These are phyloP conservation scores for Wickerhamiella occidentalis DNA, from an alignment of 805 yeast genomes.

Conservation along the genomic window DNA sequence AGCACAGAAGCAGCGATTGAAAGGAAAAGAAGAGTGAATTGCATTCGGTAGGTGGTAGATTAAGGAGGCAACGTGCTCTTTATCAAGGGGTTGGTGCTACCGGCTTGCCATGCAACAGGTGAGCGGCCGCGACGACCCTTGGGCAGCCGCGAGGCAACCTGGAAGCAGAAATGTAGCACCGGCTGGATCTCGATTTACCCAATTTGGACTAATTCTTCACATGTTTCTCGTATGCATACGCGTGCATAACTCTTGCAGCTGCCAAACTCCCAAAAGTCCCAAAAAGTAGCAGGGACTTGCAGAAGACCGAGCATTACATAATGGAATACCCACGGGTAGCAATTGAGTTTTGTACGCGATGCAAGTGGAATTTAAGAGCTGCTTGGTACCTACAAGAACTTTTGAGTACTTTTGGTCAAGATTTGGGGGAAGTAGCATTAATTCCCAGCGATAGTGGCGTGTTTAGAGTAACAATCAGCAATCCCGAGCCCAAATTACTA, in stretches of 20 bases:
- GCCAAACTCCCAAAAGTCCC: background rate
- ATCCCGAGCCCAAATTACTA: conserved; percentile 27
- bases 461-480: conserved; percentile 45
- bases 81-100: background rate
- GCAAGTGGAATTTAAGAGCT: conserved; percentile 83
- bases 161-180: background rate
- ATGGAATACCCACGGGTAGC: conserved; percentile 40
- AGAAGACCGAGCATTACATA: background rate
- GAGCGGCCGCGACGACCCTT: too few species aligned
- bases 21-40: background rate
- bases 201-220: too few species aligned
- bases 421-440: conserved; percentile 43
- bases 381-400: conserved; percentile 81
- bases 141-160: too few species aligned
- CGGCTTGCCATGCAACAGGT: background rate
- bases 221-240: background rate
- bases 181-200: background rate
- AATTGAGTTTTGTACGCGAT: conserved; percentile 65
- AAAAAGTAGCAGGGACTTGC: background rate
- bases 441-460: conserved; percentile 41
- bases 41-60: background rate
- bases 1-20: conserved; percentile 6
- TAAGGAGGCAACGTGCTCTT: background rate
- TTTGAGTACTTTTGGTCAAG: conserved; percentile 60
- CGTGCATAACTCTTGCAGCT: background rate